Conservation (phyloP, 2,329 filamentous ascomycete genomes). For the Colletotrichum melonis region DNA sequence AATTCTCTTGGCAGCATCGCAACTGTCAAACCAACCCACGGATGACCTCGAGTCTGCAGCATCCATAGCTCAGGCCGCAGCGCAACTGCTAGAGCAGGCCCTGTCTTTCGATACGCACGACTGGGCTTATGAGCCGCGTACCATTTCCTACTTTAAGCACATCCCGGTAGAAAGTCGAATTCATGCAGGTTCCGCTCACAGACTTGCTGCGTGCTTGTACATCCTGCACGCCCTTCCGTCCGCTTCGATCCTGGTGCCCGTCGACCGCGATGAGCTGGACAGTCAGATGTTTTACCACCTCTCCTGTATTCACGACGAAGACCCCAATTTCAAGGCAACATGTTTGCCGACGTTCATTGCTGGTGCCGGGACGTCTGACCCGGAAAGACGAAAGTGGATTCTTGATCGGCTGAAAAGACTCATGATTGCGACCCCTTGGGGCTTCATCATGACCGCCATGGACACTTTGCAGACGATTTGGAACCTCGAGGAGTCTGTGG, state of each 20-base stretch:
- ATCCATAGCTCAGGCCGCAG: slow-evolving; percentile 44
- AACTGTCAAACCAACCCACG: slow-evolving; percentile 47
- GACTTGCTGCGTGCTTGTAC: slow-evolving; percentile 58
- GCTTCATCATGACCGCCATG: slow-evolving; percentile 59
- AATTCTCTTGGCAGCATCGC: slow-evolving; percentile 55
- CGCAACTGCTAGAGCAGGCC: slow-evolving; percentile 50
- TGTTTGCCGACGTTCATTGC: slow-evolving; percentile 68
- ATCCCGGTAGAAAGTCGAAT: slow-evolving; percentile 50
- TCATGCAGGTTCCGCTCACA: slow-evolving; percentile 55
- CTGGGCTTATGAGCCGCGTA: slow-evolving; percentile 53
- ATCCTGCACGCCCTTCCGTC: slow-evolving; percentile 53
- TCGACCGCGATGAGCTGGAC: slow-evolving; percentile 49
- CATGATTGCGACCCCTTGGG: slow-evolving; percentile 58
- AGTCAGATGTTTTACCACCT: slow-evolving; percentile 60
- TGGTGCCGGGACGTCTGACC: slow-evolving; percentile 61
- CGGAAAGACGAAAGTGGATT: slow-evolving; percentile 58
- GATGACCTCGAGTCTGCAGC: slow-evolving; percentile 43
- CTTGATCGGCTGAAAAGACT: slow-evolving; percentile 55
- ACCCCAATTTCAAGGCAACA: slow-evolving; percentile 66
- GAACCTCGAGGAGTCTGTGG: slow-evolving; percentile 43
- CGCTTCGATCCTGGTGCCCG: slow-evolving; percentile 42
- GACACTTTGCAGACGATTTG: slow-evolving; percentile 58
- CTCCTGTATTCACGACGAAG: slow-evolving; percentile 57
- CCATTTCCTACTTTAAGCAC: slow-evolving; percentile 47
- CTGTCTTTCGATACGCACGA: slow-evolving; percentile 52